These are phyloP conservation scores for Coemansia sp. DNA, from an alignment of 192 early-diverging fungal species.

Conservation along the genomic window DNA sequence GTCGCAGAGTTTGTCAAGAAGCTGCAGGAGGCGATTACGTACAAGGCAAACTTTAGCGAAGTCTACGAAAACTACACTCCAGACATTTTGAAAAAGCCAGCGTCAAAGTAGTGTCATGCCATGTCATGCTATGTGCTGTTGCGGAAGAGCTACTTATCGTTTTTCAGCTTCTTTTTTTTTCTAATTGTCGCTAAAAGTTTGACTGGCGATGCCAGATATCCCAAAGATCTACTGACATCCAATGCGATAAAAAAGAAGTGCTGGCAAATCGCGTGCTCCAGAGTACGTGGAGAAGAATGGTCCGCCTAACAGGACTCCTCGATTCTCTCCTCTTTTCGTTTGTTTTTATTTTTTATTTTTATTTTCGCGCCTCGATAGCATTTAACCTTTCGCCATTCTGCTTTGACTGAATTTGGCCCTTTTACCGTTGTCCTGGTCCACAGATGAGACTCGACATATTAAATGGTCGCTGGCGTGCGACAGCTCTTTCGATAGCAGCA, in stretches of 20 bases:
- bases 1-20: slow-evolving; percentile 13
- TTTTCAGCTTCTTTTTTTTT: not conserved
- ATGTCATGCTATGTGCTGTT: not conserved
- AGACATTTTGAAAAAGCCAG: slow-evolving; percentile 7
- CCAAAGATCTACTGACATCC: not conserved
- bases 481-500: slow-evolving; percentile 21
- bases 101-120: not conserved
- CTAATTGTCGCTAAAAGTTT: not conserved
- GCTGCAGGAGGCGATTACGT: slow-evolving; percentile 4
- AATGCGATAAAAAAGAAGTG: not conserved
- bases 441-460: slow-evolving; percentile 26
- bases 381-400: not conserved
- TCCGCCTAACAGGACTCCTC: not conserved
- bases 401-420: slow-evolving; percentile 9
- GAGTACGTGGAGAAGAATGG: not conserved
- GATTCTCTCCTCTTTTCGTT: not conserved
- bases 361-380: not conserved
- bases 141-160: not conserved
- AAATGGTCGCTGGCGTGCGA: slow-evolving; percentile 17
- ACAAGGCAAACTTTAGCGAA: slow-evolving; percentile 6
- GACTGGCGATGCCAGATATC: not conserved
- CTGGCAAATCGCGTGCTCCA: not conserved
- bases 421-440: not conserved
- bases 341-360: not conserved
- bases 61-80: slow-evolving; percentile 9